Base-by-base conservation (phyloP, 345 rosid genomes). In the Heritiera fomes region DNA sequence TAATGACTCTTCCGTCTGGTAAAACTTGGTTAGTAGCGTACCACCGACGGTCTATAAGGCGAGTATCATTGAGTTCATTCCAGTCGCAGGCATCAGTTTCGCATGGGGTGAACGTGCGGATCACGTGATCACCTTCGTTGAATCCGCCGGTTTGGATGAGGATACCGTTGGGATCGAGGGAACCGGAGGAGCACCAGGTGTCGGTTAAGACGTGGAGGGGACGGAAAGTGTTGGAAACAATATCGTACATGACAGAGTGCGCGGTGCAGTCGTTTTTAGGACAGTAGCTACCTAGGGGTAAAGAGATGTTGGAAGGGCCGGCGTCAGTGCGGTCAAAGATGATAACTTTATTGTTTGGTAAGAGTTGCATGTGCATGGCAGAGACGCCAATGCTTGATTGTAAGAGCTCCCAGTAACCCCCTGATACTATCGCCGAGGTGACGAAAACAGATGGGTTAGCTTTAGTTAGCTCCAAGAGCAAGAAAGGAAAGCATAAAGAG, bases 291-390 rank as follows among this genome's bases (percentile, higher is more conserved):
- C 89, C 87, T 64, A 34, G 46, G 0, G 95, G 90, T 63, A 94
- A 84, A 77, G 93, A 86, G 55, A 92, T 15, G 78, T 94, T 94
- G 41, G 97, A 92, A 53, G 66, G 84, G 77, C 98, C 98, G 61
- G 84, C 84, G 75, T 91, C 94, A n/a, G 93, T 92, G 43, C 98
- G 94, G 79, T 94, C 97, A 61, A 94, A 94, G 79, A 92, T 86
- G 81, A 94, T 77, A 49, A 94, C 88, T 81, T 80, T 88, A 83
- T 84, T 83, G 82, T 90, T 86, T 34, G 81, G 86, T 77, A 94
- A 90, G 52, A 92, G 80, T 69, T 94, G 97, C 89, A 89, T 89
- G 90, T 94, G 97, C 98, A 94, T 90, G 76, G 98, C 92, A n/a
- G 98, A 93, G 81, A 92, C 75, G 77, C 98, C 97, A 45, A 90